These are phyloP conservation scores for Paramecium octaurelia DNA, from an alignment of 73 alveolate species.

Conservation along the genomic window DNA sequence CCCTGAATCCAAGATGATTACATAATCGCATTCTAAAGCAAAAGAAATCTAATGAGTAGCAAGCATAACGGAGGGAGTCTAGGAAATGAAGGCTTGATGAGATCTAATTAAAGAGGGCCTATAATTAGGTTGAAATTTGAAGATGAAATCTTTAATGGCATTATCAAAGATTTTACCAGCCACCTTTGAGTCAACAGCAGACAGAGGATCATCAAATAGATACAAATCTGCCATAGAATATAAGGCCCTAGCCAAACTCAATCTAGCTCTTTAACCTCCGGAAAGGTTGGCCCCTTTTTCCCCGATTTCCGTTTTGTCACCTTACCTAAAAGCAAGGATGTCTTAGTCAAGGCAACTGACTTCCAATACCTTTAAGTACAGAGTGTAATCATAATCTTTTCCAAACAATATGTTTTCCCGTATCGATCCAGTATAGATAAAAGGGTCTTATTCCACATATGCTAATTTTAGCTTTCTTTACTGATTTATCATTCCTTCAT, in stretches of 20 bases:
- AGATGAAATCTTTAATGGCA: neutral
- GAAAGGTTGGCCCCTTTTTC: constrained; percentile 71
- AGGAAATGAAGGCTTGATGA: neutral
- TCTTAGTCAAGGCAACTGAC: constrained; percentile 62
- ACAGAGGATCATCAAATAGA: constrained; percentile 85
- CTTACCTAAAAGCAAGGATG: constrained; percentile 53
- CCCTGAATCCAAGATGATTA: constrained; percentile 7
- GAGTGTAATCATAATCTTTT: constrained; percentile 50
- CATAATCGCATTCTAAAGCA: constrained; percentile 25
- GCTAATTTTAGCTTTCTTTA: constrained; percentile 43
- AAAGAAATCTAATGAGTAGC: constrained; percentile 49
- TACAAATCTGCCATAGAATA: constrained; percentile 82
- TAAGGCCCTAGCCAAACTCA: constrained; percentile 93
- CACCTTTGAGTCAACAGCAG: constrained; percentile 90
- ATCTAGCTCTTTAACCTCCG: constrained; percentile 98
- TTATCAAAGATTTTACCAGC: constrained; percentile 42
- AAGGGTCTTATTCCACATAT: constrained; percentile 69
- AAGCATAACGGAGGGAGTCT: constrained; percentile 32
- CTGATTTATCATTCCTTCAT: neutral
- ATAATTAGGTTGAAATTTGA: neutral
- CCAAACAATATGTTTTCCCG: constrained; percentile 71
- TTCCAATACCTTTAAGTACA: constrained; percentile 56
- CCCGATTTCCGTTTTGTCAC: constrained; percentile 79
- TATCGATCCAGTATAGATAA: constrained; percentile 61
- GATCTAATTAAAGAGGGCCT: neutral